phyloP scores from a whole-genome alignment of 2,329 filamentous ascomycete genomes.

The Dryadomyces quercivorus region DNA sequence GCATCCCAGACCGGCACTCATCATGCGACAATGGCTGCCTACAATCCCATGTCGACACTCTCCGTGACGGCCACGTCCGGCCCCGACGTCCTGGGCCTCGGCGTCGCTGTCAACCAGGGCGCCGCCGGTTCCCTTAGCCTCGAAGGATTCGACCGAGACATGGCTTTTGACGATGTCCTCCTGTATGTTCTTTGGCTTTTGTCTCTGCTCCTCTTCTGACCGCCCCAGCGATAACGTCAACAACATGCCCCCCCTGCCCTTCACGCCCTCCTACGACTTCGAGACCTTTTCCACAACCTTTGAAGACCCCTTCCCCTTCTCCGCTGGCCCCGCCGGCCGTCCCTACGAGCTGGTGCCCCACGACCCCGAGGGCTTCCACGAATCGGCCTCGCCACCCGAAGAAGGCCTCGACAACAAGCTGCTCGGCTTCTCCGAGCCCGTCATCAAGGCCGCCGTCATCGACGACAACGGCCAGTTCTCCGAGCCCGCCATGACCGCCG shows the following conservation, averaged over 20 bases:
- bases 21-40: constrained; percentile 35
- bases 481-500: constrained; percentile 56
- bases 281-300: constrained; percentile 49
- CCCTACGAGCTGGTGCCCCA: constrained; percentile 13
- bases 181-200: constrained; percentile 29
- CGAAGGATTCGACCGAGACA: constrained; percentile 38
- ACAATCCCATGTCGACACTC: constrained; percentile 43
- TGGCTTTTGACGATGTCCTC: constrained; percentile 43
- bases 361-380: constrained; percentile 14
- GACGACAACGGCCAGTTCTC: constrained; percentile 53
- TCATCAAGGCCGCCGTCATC: constrained; percentile 47
- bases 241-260: constrained; percentile 33
- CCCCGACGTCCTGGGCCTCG: constrained; percentile 32
- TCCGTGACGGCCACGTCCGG: constrained; percentile 28
- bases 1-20: background rate
- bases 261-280: constrained; percentile 48
- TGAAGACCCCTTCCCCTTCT: constrained; percentile 53
- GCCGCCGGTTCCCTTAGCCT: constrained; percentile 23
- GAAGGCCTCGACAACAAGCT: constrained; percentile 50
- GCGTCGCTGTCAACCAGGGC: constrained; percentile 26
- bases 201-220: background rate
- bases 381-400: constrained; percentile 40
- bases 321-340: constrained; percentile 14
- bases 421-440: constrained; percentile 58
- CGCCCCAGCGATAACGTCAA: constrained; percentile 28